Percentiles rank a stretch among this genome's conserved stretches.
These are phyloP conservation scores for Endocalyx cinctus DNA, from an alignment of 2,329 filamentous ascomycete species.

Conservation along the genomic window DNA sequence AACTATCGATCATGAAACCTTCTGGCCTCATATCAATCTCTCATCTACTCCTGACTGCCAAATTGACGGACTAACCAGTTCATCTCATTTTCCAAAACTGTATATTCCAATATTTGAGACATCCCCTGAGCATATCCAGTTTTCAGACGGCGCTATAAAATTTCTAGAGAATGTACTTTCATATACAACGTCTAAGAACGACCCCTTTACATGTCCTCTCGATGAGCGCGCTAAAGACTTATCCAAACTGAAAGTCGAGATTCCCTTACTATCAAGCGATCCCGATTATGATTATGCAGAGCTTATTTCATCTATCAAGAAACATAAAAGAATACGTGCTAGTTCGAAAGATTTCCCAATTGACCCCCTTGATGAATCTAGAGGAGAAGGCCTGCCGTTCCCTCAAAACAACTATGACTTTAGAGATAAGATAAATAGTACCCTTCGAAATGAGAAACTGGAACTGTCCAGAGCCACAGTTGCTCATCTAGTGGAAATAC, in stretches of 20 bases:
- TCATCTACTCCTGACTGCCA: no score
- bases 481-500: slow-evolving; percentile 10
- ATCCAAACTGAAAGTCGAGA: slow-evolving; percentile 19
- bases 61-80: no score
- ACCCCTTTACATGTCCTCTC: no score
- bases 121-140: no score
- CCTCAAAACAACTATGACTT: slow-evolving; percentile 11
- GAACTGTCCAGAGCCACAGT: slow-evolving; percentile 17
- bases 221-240: no score
- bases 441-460: slow-evolving; percentile 15
- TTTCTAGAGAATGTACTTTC: no score
- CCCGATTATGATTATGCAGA: slow-evolving; percentile 22
- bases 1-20: slow-evolving; percentile 19
- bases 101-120: no score
- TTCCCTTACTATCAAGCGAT: slow-evolving; percentile 19
- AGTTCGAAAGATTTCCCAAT: slow-evolving; percentile 16
- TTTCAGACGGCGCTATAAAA: no score
- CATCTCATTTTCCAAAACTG: no score
- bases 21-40: no score
- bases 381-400: slow-evolving; percentile 22
- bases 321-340: slow-evolving; percentile 10
- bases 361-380: slow-evolving; percentile 17
- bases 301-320: slow-evolving; percentile 11
- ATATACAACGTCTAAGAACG: no score
- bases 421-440: slow-evolving; percentile 5